phyloP scores from a whole-genome alignment of 2,329 filamentous ascomycete genomes.

The Fusarium pseudograminearum region DNA sequence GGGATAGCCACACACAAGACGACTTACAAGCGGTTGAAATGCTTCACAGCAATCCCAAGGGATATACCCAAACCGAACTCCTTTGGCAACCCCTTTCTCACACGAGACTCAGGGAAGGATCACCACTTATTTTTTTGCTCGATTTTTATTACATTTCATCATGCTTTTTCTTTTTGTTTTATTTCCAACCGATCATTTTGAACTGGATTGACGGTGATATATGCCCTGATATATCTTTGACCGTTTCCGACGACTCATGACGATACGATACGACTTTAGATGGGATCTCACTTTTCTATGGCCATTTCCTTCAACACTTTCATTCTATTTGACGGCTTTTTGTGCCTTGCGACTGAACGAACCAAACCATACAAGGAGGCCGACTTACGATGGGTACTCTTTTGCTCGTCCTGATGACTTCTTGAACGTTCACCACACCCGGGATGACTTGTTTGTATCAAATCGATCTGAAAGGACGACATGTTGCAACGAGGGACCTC shows the following conservation, averaged over 20 bases:
- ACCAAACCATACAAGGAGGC: constrained; percentile 12
- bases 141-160: neutral
- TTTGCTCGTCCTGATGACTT: neutral
- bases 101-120: constrained; percentile 40
- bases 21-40: constrained; percentile 54
- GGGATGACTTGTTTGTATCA: neutral
- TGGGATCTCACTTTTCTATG: constrained; percentile 39
- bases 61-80: constrained; percentile 48
- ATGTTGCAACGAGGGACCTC: neutral
- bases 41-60: constrained; percentile 54
- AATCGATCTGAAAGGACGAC: constrained; percentile 10
- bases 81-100: constrained; percentile 45
- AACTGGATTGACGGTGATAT: constrained; percentile 26
- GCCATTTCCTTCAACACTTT: constrained; percentile 23
- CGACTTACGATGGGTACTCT: neutral
- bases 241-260: constrained; percentile 45
- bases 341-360: constrained; percentile 22
- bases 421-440: neutral
- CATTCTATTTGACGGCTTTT: neutral
- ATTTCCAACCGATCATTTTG: constrained; percentile 9
- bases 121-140: constrained; percentile 15
- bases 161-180: constrained; percentile 4
- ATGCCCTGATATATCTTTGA: constrained; percentile 19
- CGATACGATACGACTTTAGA: constrained; percentile 47
- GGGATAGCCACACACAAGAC: constrained; percentile 40